Base-by-base conservation (phyloP, 2,329 filamentous ascomycete species). In the Ascomycota sp. region DNA sequence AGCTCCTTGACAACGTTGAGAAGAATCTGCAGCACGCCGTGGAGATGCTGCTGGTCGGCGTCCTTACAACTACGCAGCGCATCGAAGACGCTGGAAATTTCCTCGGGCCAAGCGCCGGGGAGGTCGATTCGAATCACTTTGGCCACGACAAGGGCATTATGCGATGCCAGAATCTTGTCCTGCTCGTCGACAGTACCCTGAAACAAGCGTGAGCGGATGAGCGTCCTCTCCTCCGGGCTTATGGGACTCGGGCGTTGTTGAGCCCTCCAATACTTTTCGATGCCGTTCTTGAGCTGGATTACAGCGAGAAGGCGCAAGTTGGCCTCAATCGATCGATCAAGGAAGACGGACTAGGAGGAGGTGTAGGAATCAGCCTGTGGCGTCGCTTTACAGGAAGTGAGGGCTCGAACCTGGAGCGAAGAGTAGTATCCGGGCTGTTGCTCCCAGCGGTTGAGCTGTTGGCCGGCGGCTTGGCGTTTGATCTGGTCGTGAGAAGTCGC, bases 281-380 rank as follows among this genome's bases (percentile, higher is more conserved):
- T 84, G 36, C 84, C 89, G 52, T 95, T 93, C 52, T 95, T 95
- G 35, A 98, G 65, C 50, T 92, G 80, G 43, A 95, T 92, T 37
- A 95, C 72, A 35, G 86, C 79, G 9, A 93, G 72, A 47, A 92
- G 83, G 39, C 89, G 78, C 35, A 86, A 68, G 46, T 91, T 75
- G 37, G 70, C 56, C 1, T 81, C 78, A 1, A 91, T 59, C 2
- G 72, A 71, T 39, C 72, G 72, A 56, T 92, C 79, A 40, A 92
- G 66, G 50, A 84, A 93, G 27, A 82, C 68, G 43, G 75, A 67
- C 76, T 91, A 9, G 6, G 47, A 21, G 16, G 16, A 21, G 26
- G 26, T 11, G 13, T 8, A 10, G 9, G 24, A 16, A 12, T 28
- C 25, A 31, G 32, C 27, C 9, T 11, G 12, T 10, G 10, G 25